Conservation (phyloP, 1,139 yeast species). For the Saccharomyces hybrid region DNA sequence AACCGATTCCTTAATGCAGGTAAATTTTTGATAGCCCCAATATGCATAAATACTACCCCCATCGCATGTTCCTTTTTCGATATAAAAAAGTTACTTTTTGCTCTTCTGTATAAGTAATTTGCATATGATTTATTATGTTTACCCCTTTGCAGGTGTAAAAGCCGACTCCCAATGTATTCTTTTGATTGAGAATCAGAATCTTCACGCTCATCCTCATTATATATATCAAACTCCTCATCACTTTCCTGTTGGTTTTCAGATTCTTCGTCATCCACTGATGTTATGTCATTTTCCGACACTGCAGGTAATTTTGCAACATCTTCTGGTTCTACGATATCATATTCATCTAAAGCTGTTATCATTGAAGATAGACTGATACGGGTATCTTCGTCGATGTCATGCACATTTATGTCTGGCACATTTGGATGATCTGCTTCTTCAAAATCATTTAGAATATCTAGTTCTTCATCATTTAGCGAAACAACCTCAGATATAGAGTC, state of each 20-base stretch:
- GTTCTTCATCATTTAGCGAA: slow-evolving; percentile 4
- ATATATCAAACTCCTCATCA: slow-evolving; percentile 7
- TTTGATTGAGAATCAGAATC: slow-evolving; percentile 1
- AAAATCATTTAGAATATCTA: slow-evolving; percentile 1
- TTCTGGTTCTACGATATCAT: slow-evolving; percentile 14
- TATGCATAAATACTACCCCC: slow-evolving; percentile 74
- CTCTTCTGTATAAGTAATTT: slow-evolving; percentile 6
- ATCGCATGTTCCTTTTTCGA: slow-evolving; percentile 27
- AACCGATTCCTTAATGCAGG: slow-evolving; percentile 59
- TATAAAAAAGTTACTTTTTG: slow-evolving; percentile 19
- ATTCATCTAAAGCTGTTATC: slow-evolving; percentile 22
- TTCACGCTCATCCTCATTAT: neutral
- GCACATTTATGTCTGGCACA: neutral
- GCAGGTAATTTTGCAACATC: slow-evolving; percentile 1
- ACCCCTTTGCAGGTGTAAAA: slow-evolving; percentile 4
- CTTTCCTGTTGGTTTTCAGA: slow-evolving; percentile 4
- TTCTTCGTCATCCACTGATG: slow-evolving; percentile 2
- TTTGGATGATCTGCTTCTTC: neutral
- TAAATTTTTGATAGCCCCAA: slow-evolving; percentile 60
- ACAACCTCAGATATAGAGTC: slow-evolving; percentile 5
- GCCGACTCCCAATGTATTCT: slow-evolving; percentile 5
- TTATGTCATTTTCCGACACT: neutral
- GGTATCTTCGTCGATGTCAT: neutral
- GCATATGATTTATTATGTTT: slow-evolving; percentile 6
- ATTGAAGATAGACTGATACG: slow-evolving; percentile 11